Evolutionary conservation across 1,139 yeast species (phyloP), one percentile per base, ranked within the genome.

Genomic region (Debaryomyces psychrophilus): DNA sequence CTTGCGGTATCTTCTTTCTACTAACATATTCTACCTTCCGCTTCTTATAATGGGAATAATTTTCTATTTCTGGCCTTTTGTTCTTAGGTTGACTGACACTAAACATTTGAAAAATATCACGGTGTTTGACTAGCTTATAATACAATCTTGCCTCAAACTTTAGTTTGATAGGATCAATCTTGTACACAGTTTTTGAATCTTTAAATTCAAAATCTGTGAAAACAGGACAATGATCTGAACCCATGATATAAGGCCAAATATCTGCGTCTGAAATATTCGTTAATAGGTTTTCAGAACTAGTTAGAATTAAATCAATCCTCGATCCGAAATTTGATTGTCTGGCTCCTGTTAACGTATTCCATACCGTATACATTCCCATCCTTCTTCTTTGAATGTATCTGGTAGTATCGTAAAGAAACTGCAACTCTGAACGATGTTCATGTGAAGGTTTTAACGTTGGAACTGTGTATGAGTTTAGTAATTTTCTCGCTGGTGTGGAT

Each of bases 201-300:
- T 48, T 47, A 6, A 68, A 51, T 28, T 69, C 69, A 44, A 89
- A 62, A 61, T 90, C 97, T 0, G 92, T 78, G 58, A 66, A 90
- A 0, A 90, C 82, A 0, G 99, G 99, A 64, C 98, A 93, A 65
- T 93, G 99, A 62, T 93, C 99, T 0, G 97, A 90, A 0, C 98
- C 99, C 62, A 79, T 69, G 0, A 92, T 59, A 31, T 72, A 74
- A 0, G 92, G 85, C 77, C 87, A 77, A 15, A 87, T 87, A 56
- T 85, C 82, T 0, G 93, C 85, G 15, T 65, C 59, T 0, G 61
- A 53, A 8, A 83, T 68, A 5, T 48, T 44, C 0, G 61, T 48
- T 5, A 68, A 55, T 41, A 85, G 52, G 0, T 50, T 54, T 9
- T 67, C 54, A 1, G 85, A 71, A 39, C 61, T 65, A 0, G 78